Percentiles rank a stretch among this genome's conserved stretches.
phyloP scores from a whole-genome alignment of 306 rosid species.

The Casuarina glauca region DNA sequence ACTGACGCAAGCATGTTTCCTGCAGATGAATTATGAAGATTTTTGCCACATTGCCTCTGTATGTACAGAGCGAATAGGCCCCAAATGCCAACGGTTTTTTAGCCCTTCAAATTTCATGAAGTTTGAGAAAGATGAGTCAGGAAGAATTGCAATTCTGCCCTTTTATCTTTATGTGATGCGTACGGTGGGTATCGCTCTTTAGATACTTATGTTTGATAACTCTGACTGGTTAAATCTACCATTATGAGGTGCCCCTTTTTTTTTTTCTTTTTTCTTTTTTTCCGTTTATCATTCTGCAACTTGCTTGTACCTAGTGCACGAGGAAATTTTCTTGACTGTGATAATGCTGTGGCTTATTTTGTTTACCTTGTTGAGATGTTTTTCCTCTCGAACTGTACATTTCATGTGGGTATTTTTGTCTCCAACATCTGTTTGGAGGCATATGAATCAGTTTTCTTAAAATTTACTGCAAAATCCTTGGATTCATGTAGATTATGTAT shows the following conservation, averaged over 20 bases:
- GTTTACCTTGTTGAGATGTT: not conserved
- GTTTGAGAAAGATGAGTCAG: conserved; percentile 98
- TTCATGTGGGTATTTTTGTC: not conserved
- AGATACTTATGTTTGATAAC: not conserved
- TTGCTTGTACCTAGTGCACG: not conserved
- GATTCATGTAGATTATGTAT: not conserved
- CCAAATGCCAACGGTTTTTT: conserved; percentile 91
- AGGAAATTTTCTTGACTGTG: not conserved
- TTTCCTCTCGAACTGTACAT: not conserved
- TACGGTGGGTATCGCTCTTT: conserved; percentile 62
- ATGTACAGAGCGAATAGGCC: conserved; percentile 97
- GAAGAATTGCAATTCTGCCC: conserved; percentile 99
- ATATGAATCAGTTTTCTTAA: not conserved
- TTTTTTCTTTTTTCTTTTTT: too few species aligned
- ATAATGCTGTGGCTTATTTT: not conserved
- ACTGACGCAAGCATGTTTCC: conserved; percentile 30
- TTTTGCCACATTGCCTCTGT: conserved; percentile 99
- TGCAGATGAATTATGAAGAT: conserved; percentile 97
- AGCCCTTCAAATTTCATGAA: conserved; percentile 99
- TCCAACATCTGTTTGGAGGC: not conserved
- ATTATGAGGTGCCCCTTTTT: conserved; percentile 8
- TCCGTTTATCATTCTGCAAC: not conserved
- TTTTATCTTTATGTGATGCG: conserved; percentile 99
- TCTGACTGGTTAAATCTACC: not conserved
- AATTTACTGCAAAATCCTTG: not conserved